Conservation (phyloP, 2,329 filamentous ascomycete genomes). For the Cladobotryum protrusum region DNA sequence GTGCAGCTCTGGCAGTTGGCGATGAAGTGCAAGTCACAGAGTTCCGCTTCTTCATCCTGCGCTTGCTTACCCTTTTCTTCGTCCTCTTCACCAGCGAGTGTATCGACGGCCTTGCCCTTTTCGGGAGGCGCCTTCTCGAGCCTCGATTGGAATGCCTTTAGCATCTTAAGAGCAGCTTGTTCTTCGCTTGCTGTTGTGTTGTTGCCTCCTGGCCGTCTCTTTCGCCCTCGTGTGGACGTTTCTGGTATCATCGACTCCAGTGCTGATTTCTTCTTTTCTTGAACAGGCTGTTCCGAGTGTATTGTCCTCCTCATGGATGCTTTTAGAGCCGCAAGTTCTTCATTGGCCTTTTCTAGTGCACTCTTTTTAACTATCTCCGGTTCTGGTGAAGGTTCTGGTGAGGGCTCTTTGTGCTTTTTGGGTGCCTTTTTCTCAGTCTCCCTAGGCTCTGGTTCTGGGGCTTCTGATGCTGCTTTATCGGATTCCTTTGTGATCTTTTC, state of each 20-base stretch:
- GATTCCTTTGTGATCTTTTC: slow-evolving; percentile 1
- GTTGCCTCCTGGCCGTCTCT: slow-evolving; percentile 55
- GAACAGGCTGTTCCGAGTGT: slow-evolving; percentile 38
- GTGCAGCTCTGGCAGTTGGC: slow-evolving; percentile 89
- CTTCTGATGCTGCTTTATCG: not conserved
- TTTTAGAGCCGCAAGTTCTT: slow-evolving; percentile 74
- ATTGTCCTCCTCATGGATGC: slow-evolving; percentile 70
- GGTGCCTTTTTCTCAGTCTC: not conserved
- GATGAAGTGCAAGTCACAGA: slow-evolving; percentile 95
- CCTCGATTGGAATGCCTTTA: slow-evolving; percentile 74
- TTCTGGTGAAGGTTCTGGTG: slow-evolving; percentile 19
- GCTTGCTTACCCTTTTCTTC: slow-evolving; percentile 20
- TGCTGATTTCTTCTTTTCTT: slow-evolving; percentile 58
- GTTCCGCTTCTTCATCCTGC: slow-evolving; percentile 59
- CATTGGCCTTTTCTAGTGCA: slow-evolving; percentile 64
- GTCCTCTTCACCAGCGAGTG: slow-evolving; percentile 33
- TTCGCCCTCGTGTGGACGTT: slow-evolving; percentile 64
- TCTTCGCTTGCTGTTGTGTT: slow-evolving; percentile 51
- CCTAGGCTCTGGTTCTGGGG: not conserved
- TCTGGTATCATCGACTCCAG: slow-evolving; percentile 69
- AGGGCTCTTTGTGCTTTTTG: slow-evolving; percentile 11
- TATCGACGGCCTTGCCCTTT: slow-evolving; percentile 28
- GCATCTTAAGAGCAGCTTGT: slow-evolving; percentile 58
- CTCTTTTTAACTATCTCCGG: slow-evolving; percentile 35
- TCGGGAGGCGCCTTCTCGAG: slow-evolving; percentile 52